Evolutionary conservation across 169 alveolate species (phyloP).

Genomic region (Prorocentrum cordatum): DNA sequence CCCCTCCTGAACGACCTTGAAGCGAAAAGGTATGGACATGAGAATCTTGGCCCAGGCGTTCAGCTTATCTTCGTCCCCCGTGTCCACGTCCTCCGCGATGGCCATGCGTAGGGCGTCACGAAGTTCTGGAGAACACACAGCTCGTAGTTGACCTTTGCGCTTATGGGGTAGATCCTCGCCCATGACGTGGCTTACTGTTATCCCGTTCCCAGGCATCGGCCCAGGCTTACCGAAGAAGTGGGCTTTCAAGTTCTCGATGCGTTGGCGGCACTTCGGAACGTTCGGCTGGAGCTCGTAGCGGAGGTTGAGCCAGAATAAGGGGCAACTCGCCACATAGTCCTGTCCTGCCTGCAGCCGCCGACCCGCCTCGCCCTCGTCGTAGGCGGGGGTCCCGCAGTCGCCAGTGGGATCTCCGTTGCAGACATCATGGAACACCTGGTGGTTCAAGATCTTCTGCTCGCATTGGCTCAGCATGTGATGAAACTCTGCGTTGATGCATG

Average conservation of each 20-base stretch:
- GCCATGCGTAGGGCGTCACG: slow-evolving; percentile 17
- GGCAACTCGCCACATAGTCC: not conserved
- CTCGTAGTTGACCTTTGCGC: not conserved
- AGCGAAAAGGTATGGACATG: not conserved
- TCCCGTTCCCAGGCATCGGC: too few species aligned
- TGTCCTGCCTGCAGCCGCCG: not conserved
- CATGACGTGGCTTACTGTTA: too few species aligned
- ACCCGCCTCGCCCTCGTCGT: not conserved
- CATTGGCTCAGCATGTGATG: too few species aligned
- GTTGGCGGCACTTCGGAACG: not conserved
- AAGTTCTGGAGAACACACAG: not conserved
- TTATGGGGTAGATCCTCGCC: too few species aligned
- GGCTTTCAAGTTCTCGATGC: not conserved
- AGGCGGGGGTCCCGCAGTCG: not conserved
- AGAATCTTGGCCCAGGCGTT: not conserved
- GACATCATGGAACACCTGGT: not conserved
- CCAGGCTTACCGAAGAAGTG: not conserved
- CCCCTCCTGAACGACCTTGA: not conserved
- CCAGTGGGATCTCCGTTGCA: not conserved
- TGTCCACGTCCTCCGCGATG: not conserved
- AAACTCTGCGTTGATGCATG: too few species aligned
- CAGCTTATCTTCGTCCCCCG: not conserved
- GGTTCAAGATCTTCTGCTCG: too few species aligned
- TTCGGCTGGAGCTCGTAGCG: not conserved
- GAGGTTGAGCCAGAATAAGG: not conserved